phyloP scores from a whole-genome alignment of 768 basidiomycete species.

The Boletus reticuloceps region DNA sequence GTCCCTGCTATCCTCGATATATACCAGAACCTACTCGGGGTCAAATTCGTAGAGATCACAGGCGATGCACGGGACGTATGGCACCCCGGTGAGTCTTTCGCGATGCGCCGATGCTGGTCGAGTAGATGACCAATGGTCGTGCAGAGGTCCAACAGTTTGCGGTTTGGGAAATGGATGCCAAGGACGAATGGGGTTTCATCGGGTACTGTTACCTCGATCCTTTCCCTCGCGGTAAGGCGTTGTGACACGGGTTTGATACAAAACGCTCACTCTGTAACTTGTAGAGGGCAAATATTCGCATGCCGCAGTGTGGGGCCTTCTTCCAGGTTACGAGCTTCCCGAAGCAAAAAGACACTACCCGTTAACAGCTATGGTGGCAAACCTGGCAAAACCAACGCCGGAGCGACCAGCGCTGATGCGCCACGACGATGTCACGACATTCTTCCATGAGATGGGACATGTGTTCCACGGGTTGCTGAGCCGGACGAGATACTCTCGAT shows the following conservation, averaged over 20 bases:
- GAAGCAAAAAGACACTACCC: constrained; percentile 69
- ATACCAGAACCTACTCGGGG: constrained; percentile 81
- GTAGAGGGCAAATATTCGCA: constrained; percentile 78
- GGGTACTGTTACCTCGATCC: constrained; percentile 91
- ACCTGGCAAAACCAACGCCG: constrained; percentile 81
- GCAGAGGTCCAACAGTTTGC: constrained; percentile 79
- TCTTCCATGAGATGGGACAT: too few relatives aligned
- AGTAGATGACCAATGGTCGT: not conserved
- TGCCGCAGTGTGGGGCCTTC: constrained; percentile 80
- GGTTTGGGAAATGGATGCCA: constrained; percentile 80
- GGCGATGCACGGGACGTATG: constrained; percentile 63
- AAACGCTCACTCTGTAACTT: not conserved
- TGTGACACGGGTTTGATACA: not conserved
- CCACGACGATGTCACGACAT: too few relatives aligned
- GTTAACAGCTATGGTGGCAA: constrained; percentile 84
- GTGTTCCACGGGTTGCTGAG: too few relatives aligned
- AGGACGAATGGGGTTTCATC: constrained; percentile 67
- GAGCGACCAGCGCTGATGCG: constrained; percentile 81
- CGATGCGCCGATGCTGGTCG: not conserved
- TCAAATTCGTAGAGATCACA: constrained; percentile 57
- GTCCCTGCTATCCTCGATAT: constrained; percentile 83
- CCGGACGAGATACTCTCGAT: too few relatives aligned
- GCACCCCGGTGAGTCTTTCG: constrained; percentile 67
- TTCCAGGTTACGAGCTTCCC: constrained; percentile 58
- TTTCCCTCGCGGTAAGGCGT: constrained; percentile 67